Conservation (phyloP, 176 grass and related monocot genomes). For the Oryza officinalis region DNA sequence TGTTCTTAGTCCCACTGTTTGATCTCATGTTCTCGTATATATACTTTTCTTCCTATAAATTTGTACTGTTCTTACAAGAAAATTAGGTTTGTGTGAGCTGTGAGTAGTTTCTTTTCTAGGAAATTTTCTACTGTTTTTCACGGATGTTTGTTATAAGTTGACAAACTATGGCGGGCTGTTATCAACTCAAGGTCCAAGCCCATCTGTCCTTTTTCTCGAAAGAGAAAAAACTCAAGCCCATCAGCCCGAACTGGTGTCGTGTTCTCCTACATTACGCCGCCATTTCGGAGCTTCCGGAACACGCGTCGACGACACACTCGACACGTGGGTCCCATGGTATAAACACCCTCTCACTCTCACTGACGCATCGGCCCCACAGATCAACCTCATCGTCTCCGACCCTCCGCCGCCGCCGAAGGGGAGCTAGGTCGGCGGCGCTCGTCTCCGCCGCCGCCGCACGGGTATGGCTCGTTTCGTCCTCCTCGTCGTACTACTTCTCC, state of each 20-base stretch:
- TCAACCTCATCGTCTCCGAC: neutral
- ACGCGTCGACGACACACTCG: neutral
- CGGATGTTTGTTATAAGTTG: too few relatives aligned
- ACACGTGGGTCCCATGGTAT: neutral
- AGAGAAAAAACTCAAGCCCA: neutral
- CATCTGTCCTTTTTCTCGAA: neutral
- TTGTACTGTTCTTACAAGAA: neutral
- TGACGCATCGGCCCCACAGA: neutral
- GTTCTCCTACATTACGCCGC: neutral
- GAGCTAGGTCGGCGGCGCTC: too few relatives aligned
- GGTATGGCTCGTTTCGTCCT: slow-evolving; percentile 25
- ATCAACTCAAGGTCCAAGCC: neutral
- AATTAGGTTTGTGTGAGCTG: too few relatives aligned
- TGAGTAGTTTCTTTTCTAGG: too few relatives aligned
- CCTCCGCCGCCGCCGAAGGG: neutral
- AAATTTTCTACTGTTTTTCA: too few relatives aligned
- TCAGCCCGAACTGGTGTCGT: neutral
- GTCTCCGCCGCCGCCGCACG: neutral
- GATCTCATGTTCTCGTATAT: neutral
- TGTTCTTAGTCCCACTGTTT: too few relatives aligned
- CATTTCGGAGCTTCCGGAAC: neutral
- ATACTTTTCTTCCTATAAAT: neutral
- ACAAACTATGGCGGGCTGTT: neutral
- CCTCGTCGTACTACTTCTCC: neutral
- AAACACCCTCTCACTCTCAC: neutral